A percentile compares a stretch with the other conserved stretches of the same genome.
phyloP scores from a whole-genome alignment of 2,329 filamentous ascomycete genomes.

The Tetracladium maxilliforme region DNA sequence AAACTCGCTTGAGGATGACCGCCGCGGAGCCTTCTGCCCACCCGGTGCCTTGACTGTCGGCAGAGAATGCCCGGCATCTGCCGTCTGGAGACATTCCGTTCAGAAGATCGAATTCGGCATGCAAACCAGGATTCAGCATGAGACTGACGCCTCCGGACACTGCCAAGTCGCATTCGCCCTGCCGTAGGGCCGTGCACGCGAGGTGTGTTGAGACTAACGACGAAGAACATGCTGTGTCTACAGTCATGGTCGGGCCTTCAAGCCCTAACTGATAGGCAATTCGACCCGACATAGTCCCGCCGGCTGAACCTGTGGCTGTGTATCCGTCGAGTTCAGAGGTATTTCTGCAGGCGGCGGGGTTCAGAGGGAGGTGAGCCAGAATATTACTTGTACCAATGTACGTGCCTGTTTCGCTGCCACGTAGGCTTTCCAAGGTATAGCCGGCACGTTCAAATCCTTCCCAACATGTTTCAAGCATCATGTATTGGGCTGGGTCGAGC shows the following conservation, averaged over 20 bases:
- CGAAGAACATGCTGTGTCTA: conserved; percentile 31
- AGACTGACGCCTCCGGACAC: conserved; percentile 9
- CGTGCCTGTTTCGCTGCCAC: too few relatives aligned
- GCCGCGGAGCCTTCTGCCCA: conserved; percentile 44
- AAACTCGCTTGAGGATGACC: conserved; percentile 40
- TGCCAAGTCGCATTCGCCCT: conserved; percentile 8
- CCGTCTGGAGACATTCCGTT: conserved; percentile 28
- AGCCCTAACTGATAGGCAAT: conserved; percentile 25
- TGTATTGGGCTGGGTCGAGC: too few relatives aligned
- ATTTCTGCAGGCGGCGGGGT: too few relatives aligned
- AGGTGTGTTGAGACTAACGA: conserved; percentile 25
- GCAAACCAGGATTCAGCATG: conserved; percentile 5
- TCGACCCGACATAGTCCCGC: conserved; percentile 27
- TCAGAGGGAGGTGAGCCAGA: too few relatives aligned
- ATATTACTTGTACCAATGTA: too few relatives aligned
- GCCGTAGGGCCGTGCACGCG: conserved; percentile 15
- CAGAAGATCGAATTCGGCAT: too few relatives aligned
- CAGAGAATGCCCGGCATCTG: conserved; percentile 32
- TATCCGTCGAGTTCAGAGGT: too few relatives aligned
- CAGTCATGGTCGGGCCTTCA: conserved; percentile 22
- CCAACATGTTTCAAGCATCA: too few relatives aligned
- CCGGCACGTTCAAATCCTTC: too few relatives aligned
- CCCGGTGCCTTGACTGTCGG: conserved; percentile 36
- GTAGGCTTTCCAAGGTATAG: too few relatives aligned
- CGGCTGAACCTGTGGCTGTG: conserved; percentile 15